These are phyloP conservation scores for Coffea humblotiana DNA, from an alignment of 305 asterid genomes.

Conservation along the genomic window DNA sequence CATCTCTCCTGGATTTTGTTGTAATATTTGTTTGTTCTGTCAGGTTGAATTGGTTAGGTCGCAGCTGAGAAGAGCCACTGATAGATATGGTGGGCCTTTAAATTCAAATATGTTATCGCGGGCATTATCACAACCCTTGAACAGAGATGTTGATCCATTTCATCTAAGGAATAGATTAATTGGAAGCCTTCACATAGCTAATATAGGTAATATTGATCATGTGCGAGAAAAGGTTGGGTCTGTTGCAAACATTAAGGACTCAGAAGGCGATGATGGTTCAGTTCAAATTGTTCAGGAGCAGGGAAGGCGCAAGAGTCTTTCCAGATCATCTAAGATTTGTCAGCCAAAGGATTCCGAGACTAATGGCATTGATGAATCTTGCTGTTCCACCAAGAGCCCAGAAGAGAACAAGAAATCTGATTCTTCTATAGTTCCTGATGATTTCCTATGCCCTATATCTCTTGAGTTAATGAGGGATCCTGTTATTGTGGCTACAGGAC, in stretches of 20 bases:
- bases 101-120: conserved; percentile 53
- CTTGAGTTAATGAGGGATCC: conserved; percentile 98
- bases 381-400: conserved; percentile 29
- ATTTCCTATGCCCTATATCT: conserved; percentile 86
- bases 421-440: conserved; percentile 66
- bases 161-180: conserved; percentile 39
- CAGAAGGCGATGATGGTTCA: conserved; percentile 27
- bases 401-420: conserved; percentile 63
- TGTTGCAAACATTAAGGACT: conserved; percentile 19
- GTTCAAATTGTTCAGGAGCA: conserved; percentile 30
- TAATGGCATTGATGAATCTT: conserved; percentile 32
- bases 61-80: conserved; percentile 82
- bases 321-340: conserved; percentile 35
- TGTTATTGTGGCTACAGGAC: conserved; percentile 89
- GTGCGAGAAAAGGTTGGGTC: conserved; percentile 33
- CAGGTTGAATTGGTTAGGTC: conserved; percentile 65
- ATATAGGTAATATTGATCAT: conserved; percentile 57
- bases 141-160: conserved; percentile 57
- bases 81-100: conserved; percentile 67
- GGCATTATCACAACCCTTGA: conserved; percentile 62
- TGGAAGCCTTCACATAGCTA: conserved; percentile 51
- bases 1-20: conserved; percentile 8
- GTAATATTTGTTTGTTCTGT: conserved; percentile 24
- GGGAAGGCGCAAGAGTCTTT: conserved; percentile 31
- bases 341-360: conserved; percentile 32